Percentiles rank a stretch among this genome's conserved stretches.
Evolutionary conservation across 2,329 filamentous ascomycete genomes (phyloP).

Genomic region (Arthrobotrys pseudoclavata): DNA sequence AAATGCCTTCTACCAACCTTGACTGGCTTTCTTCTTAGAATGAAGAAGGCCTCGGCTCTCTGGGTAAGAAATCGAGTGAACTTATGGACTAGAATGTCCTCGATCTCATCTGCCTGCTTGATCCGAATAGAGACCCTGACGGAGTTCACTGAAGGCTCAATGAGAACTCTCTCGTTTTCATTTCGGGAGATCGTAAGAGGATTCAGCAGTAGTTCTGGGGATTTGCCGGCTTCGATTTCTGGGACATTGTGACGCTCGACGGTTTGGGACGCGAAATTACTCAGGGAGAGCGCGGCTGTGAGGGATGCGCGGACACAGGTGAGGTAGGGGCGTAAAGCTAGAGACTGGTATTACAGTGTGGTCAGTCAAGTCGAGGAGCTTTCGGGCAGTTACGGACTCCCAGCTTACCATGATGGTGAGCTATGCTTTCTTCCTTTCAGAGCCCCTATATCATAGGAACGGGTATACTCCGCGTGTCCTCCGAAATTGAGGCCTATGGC

Average conservation of each 20-base stretch:
- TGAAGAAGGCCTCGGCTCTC: slow-evolving; percentile 96
- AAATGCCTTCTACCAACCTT: slow-evolving; percentile 73
- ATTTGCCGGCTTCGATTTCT: slow-evolving; percentile 92
- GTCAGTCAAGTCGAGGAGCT: background rate
- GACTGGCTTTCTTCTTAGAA: slow-evolving; percentile 92
- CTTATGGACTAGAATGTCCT: slow-evolving; percentile 97
- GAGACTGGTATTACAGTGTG: slow-evolving; percentile 74
- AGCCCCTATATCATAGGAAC: slow-evolving; percentile 3
- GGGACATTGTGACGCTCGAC: slow-evolving; percentile 98
- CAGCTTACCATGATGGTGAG: slow-evolving; percentile 39
- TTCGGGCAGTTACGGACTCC: background rate
- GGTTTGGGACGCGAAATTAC: slow-evolving; percentile 97
- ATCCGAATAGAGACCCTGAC: slow-evolving; percentile 98
- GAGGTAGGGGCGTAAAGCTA: slow-evolving; percentile 96
- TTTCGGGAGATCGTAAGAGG: slow-evolving; percentile 92
- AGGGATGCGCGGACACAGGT: slow-evolving; percentile 95
- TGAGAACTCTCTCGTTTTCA: slow-evolving; percentile 95
- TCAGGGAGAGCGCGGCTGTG: slow-evolving; percentile 90
- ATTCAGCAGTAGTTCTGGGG: slow-evolving; percentile 92
- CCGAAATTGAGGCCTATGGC: too few species aligned
- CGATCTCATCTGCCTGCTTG: slow-evolving; percentile 99
- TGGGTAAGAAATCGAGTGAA: slow-evolving; percentile 97
- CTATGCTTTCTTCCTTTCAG: background rate
- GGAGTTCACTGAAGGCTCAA: slow-evolving; percentile 97
- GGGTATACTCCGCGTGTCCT: background rate